phyloP scores from a whole-genome alignment of 306 rosid species.

The Medicago arabica region DNA sequence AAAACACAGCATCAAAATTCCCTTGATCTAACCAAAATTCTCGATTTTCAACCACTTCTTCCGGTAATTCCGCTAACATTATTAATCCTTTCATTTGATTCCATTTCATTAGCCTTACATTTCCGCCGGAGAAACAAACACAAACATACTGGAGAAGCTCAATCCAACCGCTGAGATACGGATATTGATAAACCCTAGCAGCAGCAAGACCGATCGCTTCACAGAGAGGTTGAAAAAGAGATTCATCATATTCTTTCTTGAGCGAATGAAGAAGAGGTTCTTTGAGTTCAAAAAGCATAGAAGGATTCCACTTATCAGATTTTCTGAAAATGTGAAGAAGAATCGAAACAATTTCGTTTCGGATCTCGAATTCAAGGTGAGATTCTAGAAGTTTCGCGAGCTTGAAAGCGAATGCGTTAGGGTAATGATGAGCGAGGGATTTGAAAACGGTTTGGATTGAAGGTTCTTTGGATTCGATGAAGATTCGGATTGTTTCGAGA shows the following conservation, averaged over 20 bases:
- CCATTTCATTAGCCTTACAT: too few species aligned
- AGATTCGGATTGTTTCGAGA: neutral
- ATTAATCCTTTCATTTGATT: conserved; percentile 7
- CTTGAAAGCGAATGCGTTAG: conserved; percentile 34
- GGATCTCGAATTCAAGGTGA: neutral
- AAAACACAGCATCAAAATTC: neutral
- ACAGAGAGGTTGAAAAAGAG: neutral
- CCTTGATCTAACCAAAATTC: neutral
- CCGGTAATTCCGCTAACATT: conserved; percentile 5
- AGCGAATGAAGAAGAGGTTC: neutral
- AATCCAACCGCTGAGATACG: neutral
- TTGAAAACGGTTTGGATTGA: neutral
- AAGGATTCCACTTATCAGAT: neutral
- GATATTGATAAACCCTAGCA: neutral
- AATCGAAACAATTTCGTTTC: neutral
- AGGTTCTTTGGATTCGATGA: neutral
- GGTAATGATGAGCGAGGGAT: conserved; percentile 17
- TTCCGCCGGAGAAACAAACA: neutral
- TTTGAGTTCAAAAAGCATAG: neutral
- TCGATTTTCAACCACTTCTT: neutral
- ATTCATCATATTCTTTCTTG: neutral
- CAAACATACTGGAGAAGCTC: conserved; percentile 29
- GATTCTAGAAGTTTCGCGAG: conserved; percentile 3
- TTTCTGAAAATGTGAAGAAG: conserved; percentile 11
- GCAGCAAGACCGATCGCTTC: neutral